Evolutionary conservation across 2,329 filamentous ascomycete species (phyloP).

Genomic region (Lasiodiplodia gonubiensis): DNA sequence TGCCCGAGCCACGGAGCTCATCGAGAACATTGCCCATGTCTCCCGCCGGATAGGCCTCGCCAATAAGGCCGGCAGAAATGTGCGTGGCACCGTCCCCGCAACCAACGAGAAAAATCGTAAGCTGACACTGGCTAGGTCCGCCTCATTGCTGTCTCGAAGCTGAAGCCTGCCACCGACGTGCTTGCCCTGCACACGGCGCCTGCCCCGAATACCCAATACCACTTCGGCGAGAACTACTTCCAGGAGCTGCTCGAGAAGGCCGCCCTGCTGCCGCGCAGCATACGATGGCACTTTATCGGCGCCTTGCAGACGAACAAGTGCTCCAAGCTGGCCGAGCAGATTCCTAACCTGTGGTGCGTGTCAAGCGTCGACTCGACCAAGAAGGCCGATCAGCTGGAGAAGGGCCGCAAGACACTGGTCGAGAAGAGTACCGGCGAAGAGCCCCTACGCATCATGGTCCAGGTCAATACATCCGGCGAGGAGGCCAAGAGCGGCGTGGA

Average conservation of each 20-base stretch:
- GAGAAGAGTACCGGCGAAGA: conserved; percentile 40
- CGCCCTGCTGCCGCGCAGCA: conserved; percentile 72
- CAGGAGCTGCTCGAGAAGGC: conserved; percentile 86
- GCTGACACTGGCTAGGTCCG: conserved; percentile 64
- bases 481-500: conserved; percentile 80
- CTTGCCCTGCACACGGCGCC: conserved; percentile 74
- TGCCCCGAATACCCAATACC: conserved; percentile 59
- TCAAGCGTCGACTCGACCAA: conserved; percentile 87
- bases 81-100: conserved; percentile 28
- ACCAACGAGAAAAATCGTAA: conserved; percentile 9
- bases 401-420: conserved; percentile 68
- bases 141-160: conserved; percentile 92
- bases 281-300: conserved; percentile 97
- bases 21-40: conserved; percentile 52
- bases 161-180: conserved; percentile 92
- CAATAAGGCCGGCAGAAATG: conserved; percentile 42
- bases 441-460: conserved; percentile 77
- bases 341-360: conserved; percentile 89
- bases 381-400: conserved; percentile 83
- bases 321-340: conserved; percentile 78
- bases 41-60: conserved; percentile 49
- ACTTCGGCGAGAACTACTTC: conserved; percentile 96
- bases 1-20: conserved; percentile 52
- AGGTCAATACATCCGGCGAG: conserved; percentile 95
- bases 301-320: conserved; percentile 94